Percentiles rank a stretch among this genome's conserved stretches.
Conservation (phyloP, 352 stramenopile genomes). For the Nothophytophthora sp. region DNA sequence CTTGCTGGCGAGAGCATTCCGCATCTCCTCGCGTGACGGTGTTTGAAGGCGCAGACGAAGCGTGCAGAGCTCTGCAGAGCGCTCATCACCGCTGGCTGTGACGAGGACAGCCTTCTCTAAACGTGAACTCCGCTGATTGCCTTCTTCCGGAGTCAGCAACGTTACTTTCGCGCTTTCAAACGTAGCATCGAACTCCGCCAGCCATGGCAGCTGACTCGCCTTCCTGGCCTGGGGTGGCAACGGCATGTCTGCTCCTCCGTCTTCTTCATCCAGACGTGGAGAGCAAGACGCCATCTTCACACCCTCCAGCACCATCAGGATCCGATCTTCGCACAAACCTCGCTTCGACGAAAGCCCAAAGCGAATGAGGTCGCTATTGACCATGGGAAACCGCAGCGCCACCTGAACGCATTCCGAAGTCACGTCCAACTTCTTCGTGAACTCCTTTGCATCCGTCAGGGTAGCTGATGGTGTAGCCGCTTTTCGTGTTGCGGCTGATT, state of each 20-base stretch:
- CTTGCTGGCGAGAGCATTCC: slow-evolving; percentile 50
- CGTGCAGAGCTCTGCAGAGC: slow-evolving; percentile 37
- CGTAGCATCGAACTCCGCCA: slow-evolving; percentile 61
- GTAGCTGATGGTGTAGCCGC: neutral
- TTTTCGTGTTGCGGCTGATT: slow-evolving; percentile 17
- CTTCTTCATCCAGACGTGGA: slow-evolving; percentile 1
- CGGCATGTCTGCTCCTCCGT: slow-evolving; percentile 6
- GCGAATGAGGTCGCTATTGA: slow-evolving; percentile 81
- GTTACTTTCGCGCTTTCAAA: slow-evolving; percentile 55
- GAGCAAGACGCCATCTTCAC: slow-evolving; percentile 51
- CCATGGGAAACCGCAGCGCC: slow-evolving; percentile 82
- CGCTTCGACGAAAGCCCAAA: slow-evolving; percentile 79
- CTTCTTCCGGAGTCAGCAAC: slow-evolving; percentile 50
- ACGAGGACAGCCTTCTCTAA: slow-evolving; percentile 51
- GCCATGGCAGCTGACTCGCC: slow-evolving; percentile 44
- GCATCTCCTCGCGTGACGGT: slow-evolving; percentile 48
- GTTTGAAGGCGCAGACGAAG: slow-evolving; percentile 52
- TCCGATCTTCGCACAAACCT: slow-evolving; percentile 80
- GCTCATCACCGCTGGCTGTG: slow-evolving; percentile 37
- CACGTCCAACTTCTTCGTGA: slow-evolving; percentile 63
- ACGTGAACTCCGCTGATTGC: slow-evolving; percentile 49
- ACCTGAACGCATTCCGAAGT: slow-evolving; percentile 75
- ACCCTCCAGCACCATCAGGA: slow-evolving; percentile 67
- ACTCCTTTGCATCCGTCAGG: slow-evolving; percentile 16
- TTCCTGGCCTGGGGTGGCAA: slow-evolving; percentile 23